Conservation (phyloP, 768 basidiomycete species). For the Scleroderma citrinum region DNA sequence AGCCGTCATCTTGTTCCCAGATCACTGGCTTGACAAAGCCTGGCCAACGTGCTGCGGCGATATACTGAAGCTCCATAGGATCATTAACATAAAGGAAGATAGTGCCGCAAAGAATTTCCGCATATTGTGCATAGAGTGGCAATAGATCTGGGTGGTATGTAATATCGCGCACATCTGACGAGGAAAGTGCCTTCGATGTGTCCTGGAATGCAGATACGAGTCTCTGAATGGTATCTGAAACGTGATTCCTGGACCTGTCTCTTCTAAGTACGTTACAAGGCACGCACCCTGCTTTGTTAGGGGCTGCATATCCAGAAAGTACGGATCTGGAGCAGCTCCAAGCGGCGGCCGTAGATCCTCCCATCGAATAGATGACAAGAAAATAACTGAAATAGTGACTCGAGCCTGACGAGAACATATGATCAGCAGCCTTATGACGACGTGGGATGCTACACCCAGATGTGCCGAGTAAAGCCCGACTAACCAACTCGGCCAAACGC, state of each 20-base stretch:
- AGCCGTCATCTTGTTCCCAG: conserved; percentile 34
- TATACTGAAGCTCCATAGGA: conserved; percentile 64
- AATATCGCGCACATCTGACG: conserved; percentile 8
- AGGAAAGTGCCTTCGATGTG: conserved; percentile 3
- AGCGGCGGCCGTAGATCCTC: conserved; percentile 63
- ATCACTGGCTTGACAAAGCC: conserved; percentile 68
- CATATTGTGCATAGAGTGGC: conserved; percentile 60
- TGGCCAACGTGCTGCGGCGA: conserved; percentile 77
- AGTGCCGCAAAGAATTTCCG: conserved; percentile 49
- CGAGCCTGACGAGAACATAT: conserved; percentile 38
- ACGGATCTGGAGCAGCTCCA: conserved; percentile 70
- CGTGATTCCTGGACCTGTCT: not conserved
- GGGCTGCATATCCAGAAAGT: conserved; percentile 51
- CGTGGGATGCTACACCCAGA: not conserved
- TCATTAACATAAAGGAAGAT: conserved; percentile 64
- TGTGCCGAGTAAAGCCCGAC: conserved; percentile 11
- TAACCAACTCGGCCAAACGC: conserved; percentile 65
- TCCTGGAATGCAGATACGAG: conserved; percentile 36
- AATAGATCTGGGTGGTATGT: conserved; percentile 52
- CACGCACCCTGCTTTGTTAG: conserved; percentile 52
- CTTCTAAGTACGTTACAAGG: not conserved
- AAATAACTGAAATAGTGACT: conserved; percentile 52
- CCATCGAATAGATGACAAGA: conserved; percentile 65
- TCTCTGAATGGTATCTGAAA: conserved; percentile 28
- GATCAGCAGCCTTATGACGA: not conserved